Base-by-base conservation (phyloP, 129 eudicot genomes). In the Flaveria bidentis region DNA sequence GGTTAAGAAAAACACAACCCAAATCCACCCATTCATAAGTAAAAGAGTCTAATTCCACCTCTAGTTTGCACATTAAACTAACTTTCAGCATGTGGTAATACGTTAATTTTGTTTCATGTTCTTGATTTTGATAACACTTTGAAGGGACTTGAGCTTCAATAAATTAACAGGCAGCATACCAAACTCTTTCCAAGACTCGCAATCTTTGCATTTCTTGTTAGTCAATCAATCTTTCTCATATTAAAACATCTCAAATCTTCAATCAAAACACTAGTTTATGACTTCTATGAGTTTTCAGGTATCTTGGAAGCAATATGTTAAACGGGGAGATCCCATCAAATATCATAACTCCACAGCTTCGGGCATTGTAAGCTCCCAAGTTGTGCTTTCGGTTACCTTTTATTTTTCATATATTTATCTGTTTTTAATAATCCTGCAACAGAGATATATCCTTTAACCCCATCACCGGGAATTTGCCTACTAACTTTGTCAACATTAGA, bases 131-230 rank as follows among this genome's bases (percentile, higher is more conserved):
- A 39, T 39, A 72, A 65, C 23, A 42, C 57, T 26, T 58, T 83
- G 75, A 76, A 89, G 96, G 86, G 96, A 89, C 85, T 85, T 89
- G 87, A 89, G 91, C 86, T 89, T 89, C 84, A 89, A 89, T 85
- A 89, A 84, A 79, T 70, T 89, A 79, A 82, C 89, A 67, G 96
- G 91, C 52, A 80, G 67, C 56, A 74, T 89, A 71, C 91, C 96
- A 0, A 60, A 46, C 68, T 80, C 96, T 46, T 85, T 89, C 74
- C 84, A 84, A 73, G 74, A 80, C 73, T 86, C 83, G 7, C 72
- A 80, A 74, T 85, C 89, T 1, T 73, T 89, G 70, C 70, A 78
- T 49, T 89, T 86, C 84, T 78, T 89, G 96, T 86, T 85, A 89
- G 95, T 80, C 63, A 8, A 23, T 60, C 56, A 65, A 33, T 68